phyloP scores from a whole-genome alignment of 2,329 filamentous ascomycete genomes.

The Escovopsis sp. region DNA sequence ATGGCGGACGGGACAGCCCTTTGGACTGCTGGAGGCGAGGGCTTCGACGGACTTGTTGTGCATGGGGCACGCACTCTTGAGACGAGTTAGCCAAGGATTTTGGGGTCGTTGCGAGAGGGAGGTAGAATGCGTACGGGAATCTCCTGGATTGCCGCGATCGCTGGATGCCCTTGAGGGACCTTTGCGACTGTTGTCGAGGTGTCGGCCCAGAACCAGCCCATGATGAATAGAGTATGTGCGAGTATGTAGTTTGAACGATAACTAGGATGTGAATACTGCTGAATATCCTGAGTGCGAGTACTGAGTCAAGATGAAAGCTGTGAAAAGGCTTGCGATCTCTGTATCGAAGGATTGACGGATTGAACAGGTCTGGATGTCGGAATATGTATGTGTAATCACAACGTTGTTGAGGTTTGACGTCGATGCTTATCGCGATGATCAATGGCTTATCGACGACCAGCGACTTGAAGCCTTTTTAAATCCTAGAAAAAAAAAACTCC shows the following conservation, averaged over 20 bases:
- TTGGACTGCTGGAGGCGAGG: slow-evolving; percentile 20
- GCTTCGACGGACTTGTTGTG: slow-evolving; percentile 38
- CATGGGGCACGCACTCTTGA: slow-evolving; percentile 41
- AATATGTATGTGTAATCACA: too few relatives aligned
- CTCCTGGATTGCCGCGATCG: slow-evolving; percentile 13
- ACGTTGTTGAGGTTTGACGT: too few relatives aligned
- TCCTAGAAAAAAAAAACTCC: neutral
- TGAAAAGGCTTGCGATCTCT: neutral
- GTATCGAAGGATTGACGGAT: neutral
- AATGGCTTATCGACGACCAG: too few relatives aligned
- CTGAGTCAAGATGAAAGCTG: neutral
- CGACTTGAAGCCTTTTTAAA: neutral
- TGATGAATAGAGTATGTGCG: slow-evolving; percentile 14
- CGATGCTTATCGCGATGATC: too few relatives aligned
- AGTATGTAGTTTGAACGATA: neutral
- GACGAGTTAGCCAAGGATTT: slow-evolving; percentile 9
- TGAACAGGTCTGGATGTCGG: too few relatives aligned
- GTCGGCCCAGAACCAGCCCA: slow-evolving; percentile 54
- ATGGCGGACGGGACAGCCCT: slow-evolving; percentile 32
- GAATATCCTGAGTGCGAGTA: too few relatives aligned
- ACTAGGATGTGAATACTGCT: too few relatives aligned
- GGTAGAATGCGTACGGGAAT: slow-evolving; percentile 17
- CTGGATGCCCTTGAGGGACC: slow-evolving; percentile 19
- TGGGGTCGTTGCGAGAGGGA: neutral
- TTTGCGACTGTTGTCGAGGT: slow-evolving; percentile 20